These are phyloP conservation scores for Gaeumannomyces tritici DNA, from an alignment of 2,329 filamentous ascomycete species.

Conservation along the genomic window DNA sequence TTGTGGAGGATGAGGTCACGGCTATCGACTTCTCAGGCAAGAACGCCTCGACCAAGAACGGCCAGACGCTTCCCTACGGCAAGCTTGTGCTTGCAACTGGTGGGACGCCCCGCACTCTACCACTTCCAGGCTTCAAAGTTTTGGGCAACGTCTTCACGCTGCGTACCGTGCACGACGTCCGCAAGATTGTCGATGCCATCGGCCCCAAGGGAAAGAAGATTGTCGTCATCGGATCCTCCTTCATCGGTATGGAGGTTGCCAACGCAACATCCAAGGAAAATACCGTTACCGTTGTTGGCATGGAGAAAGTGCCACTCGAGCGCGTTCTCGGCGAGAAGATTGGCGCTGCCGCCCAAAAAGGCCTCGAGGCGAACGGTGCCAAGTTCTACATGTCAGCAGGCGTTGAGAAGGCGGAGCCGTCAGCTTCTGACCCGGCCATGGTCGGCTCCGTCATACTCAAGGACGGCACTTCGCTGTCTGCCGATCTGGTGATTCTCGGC, in stretches of 20 bases:
- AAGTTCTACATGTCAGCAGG: conserved; percentile 76
- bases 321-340: conserved; percentile 75
- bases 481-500: conserved; percentile 85
- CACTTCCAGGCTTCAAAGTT: conserved; percentile 77
- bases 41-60: conserved; percentile 64
- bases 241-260: conserved; percentile 97
- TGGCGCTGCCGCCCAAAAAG: conserved; percentile 68
- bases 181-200: conserved; percentile 69
- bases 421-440: conserved; percentile 52
- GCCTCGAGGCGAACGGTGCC: conserved; percentile 76
- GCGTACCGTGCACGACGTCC: conserved; percentile 65
- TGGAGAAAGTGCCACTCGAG: conserved; percentile 78
- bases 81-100: conserved; percentile 90
- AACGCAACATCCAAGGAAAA: conserved; percentile 75
- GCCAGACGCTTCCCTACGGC: conserved; percentile 64
- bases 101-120: conserved; percentile 64
- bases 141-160: conserved; percentile 82
- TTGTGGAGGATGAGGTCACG: conserved; percentile 55
- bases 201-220: conserved; percentile 82
- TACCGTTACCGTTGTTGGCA: conserved; percentile 76
- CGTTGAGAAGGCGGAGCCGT: conserved; percentile 76
- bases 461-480: conserved; percentile 74
- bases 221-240: conserved; percentile 83
- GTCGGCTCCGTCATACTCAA: conserved; percentile 78
- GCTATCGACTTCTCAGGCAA: conserved; percentile 68